These are phyloP conservation scores for Chytriomyces confervae DNA, from an alignment of 192 early-diverging fungal genomes.

Conservation along the genomic window DNA sequence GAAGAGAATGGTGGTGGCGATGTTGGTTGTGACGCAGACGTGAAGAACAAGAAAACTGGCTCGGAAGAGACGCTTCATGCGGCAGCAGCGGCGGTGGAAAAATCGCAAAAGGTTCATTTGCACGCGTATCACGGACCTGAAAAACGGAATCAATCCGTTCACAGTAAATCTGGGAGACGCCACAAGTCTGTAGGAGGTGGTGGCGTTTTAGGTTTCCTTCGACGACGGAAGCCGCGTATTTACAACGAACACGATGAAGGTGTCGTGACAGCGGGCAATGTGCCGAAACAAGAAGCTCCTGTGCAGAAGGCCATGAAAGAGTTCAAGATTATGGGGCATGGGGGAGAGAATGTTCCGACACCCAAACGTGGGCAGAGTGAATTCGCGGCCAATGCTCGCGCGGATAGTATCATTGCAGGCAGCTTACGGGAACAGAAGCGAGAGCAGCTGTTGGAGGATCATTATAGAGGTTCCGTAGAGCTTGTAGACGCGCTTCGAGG, in stretches of 20 bases:
- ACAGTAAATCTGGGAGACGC: background rate
- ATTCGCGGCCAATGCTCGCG: background rate
- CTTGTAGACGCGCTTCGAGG: constrained; percentile 21
- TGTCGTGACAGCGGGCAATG: background rate
- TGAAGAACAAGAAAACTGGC: background rate
- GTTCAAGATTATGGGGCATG: background rate
- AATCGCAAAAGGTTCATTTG: constrained; percentile 1
- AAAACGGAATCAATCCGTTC: background rate
- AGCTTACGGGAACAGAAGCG: background rate
- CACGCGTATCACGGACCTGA: constrained; percentile 22
- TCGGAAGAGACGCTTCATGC: background rate
- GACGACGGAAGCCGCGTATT: background rate
- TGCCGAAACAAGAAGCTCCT: background rate
- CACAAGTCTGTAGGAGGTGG: background rate
- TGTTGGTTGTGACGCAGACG: background rate
- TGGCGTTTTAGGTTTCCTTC: background rate
- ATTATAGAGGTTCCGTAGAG: constrained; percentile 19
- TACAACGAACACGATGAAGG: background rate
- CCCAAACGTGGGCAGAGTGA: background rate
- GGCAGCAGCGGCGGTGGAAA: too few relatives aligned
- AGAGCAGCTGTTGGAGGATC: constrained; percentile 15
- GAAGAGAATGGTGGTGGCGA: too few relatives aligned
- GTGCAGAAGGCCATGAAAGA: background rate
- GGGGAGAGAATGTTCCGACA: background rate
- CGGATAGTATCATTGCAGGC: background rate